Conservation (phyloP, 2,329 filamentous ascomycete genomes). For the Geosmithia putterillii region DNA sequence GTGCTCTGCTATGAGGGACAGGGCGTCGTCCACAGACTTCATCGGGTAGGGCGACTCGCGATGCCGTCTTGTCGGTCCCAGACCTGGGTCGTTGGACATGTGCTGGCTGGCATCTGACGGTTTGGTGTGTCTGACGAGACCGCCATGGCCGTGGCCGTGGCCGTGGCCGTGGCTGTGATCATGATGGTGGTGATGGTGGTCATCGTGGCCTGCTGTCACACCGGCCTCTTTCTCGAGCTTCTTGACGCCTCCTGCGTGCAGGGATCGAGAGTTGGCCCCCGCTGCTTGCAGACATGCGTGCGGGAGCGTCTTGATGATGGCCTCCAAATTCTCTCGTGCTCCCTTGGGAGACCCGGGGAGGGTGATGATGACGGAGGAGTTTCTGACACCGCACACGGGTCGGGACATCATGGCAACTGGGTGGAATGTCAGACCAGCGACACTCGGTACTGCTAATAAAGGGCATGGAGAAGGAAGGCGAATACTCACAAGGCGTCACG, state of each 20-base stretch:
- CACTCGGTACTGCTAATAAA: too few relatives aligned
- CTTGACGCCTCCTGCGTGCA: constrained; percentile 73
- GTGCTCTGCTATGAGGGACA: constrained; percentile 58
- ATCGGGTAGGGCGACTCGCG: constrained; percentile 86
- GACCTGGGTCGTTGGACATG: constrained; percentile 46
- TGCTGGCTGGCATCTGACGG: constrained; percentile 31
- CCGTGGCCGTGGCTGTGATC: constrained; percentile 41
- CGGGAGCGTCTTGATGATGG: constrained; percentile 78
- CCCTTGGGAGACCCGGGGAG: constrained; percentile 92
- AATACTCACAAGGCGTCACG: constrained; percentile 79
- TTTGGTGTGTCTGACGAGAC: constrained; percentile 61
- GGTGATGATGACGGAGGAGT: constrained; percentile 73
- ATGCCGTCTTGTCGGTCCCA: constrained; percentile 58
- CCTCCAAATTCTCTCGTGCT: constrained; percentile 83
- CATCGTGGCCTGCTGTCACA: constrained; percentile 37
- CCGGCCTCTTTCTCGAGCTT: constrained; percentile 79
- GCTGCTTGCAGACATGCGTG: constrained; percentile 89
- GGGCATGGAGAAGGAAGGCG: neutral
- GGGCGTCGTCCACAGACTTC: constrained; percentile 73
- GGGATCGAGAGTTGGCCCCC: constrained; percentile 64
- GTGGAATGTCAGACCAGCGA: neutral
- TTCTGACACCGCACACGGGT: constrained; percentile 77
- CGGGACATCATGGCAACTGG: constrained; percentile 93
- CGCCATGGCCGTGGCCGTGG: constrained; percentile 49
- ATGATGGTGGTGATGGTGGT: constrained; percentile 33